A percentile compares a stretch with the other conserved stretches of the same genome.
These are phyloP conservation scores for Adansonia rubrostipa DNA, from an alignment of 441 rosid genomes.

Conservation along the genomic window DNA sequence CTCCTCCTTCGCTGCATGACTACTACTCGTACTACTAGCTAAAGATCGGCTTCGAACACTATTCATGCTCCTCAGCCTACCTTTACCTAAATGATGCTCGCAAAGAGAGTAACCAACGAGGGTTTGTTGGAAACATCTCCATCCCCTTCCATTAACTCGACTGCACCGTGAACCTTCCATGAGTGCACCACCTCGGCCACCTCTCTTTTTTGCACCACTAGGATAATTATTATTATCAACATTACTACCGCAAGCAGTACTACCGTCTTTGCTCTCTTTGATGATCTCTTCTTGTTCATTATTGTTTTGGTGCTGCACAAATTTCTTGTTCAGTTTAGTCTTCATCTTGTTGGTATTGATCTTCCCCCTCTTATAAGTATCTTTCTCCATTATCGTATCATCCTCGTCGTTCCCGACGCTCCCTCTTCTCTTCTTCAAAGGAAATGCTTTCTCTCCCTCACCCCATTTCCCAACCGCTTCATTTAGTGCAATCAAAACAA, in stretches of 20 bases:
- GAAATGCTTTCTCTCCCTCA: conserved; percentile 50
- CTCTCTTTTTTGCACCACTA: conserved; percentile 38
- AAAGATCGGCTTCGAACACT: conserved; percentile 48
- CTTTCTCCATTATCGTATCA: conserved; percentile 30
- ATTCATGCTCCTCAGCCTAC: conserved; percentile 72
- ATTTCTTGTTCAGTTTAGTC: conserved; percentile 50
- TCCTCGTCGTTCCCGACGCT: conserved; percentile 44
- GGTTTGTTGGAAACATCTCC: conserved; percentile 94
- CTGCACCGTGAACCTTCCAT: conserved; percentile 95
- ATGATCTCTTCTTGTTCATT: conserved; percentile 20
- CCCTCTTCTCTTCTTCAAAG: conserved; percentile 71
- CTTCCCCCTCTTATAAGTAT: conserved; percentile 30
- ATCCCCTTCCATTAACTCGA: conserved; percentile 91
- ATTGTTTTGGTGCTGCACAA: conserved; percentile 5
- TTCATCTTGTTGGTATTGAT: conserved; percentile 32
- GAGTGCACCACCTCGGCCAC: conserved; percentile 46
- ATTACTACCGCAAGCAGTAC: neutral
- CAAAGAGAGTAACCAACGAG: conserved; percentile 91
- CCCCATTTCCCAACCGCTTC: conserved; percentile 44
- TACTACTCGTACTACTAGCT: conserved; percentile 17
- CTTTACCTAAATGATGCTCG: conserved; percentile 94
- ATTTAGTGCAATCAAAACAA: conserved; percentile 24
- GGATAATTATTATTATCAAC: neutral
- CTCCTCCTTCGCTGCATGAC: conserved; percentile 30
- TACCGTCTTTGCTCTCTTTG: neutral